These are phyloP conservation scores for Scutellaria galericulata DNA, from an alignment of 257 asterid genomes.

Conservation along the genomic window DNA sequence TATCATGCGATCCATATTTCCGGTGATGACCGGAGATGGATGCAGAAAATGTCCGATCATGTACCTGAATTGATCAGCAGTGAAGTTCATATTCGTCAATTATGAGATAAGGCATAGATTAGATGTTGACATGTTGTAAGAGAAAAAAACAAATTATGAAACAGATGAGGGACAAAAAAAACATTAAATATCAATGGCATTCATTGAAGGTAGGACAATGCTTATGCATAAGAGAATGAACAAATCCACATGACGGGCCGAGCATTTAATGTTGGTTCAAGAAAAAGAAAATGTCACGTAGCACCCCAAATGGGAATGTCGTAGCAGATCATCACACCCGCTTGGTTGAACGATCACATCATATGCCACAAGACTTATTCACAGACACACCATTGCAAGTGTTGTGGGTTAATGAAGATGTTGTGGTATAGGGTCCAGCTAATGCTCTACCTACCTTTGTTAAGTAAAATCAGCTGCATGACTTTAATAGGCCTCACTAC, in stretches of 20 bases:
- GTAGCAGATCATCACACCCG: constrained; percentile 9
- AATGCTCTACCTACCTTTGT: neutral
- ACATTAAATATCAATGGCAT: neutral
- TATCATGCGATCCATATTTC: neutral
- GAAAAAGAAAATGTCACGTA: neutral
- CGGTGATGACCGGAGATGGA: neutral
- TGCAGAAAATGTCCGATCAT: neutral
- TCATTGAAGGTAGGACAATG: neutral
- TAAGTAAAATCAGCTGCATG: neutral
- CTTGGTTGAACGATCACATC: constrained; percentile 9
- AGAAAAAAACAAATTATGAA: neutral
- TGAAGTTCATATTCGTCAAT: neutral
- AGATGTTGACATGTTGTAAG: neutral
- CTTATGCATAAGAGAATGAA: neutral
- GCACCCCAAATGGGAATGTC: constrained; percentile 23
- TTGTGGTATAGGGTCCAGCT: neutral
- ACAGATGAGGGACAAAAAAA: neutral
- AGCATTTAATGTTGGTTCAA: neutral
- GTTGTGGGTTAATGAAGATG: constrained; percentile 10
- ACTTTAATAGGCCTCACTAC: neutral
- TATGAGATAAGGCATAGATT: neutral
- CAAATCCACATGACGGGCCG: neutral
- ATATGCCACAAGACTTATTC: neutral
- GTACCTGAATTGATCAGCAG: neutral
- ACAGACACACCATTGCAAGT: constrained; percentile 22